These are phyloP conservation scores for Colletotrichum acutatum DNA, from an alignment of 2,329 filamentous ascomycete genomes.

Conservation along the genomic window DNA sequence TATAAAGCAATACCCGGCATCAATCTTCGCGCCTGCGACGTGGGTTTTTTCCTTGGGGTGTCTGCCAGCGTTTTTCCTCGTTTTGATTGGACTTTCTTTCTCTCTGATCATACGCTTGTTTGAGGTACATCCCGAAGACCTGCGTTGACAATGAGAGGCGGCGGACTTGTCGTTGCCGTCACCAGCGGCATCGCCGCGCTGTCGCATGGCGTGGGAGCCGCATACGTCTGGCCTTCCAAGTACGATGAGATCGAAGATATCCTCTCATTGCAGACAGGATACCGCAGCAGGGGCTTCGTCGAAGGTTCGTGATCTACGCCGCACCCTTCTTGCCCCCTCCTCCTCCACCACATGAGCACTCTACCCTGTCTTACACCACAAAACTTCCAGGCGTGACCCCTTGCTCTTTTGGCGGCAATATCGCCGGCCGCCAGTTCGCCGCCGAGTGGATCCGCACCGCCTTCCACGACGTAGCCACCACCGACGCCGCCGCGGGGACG, in stretches of 20 bases:
- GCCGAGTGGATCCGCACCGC: slow-evolving; percentile 47
- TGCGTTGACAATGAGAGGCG: not conserved
- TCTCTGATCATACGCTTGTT: not conserved
- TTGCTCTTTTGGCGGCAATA: slow-evolving; percentile 38
- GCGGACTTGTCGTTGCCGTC: not conserved
- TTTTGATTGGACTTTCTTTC: not conserved
- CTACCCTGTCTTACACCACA: not conserved
- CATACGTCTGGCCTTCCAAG: slow-evolving; percentile 38
- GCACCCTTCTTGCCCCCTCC: too few species aligned
- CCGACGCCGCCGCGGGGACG: slow-evolving; percentile 40
- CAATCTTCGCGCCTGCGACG: not conserved
- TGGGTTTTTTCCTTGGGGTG: not conserved
- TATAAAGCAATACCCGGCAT: not conserved
- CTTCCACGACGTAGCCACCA: slow-evolving; percentile 45
- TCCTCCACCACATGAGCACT: too few species aligned
- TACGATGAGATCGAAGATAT: slow-evolving; percentile 39
- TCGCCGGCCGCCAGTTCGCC: slow-evolving; percentile 40
- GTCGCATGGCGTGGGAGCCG: not conserved
- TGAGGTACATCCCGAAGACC: not conserved
- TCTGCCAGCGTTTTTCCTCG: not conserved
- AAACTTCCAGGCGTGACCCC: slow-evolving; percentile 27
- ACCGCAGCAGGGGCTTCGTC: slow-evolving; percentile 37
- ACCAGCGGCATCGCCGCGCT: not conserved
- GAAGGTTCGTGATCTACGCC: slow-evolving; percentile 35
- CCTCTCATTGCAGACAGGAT: slow-evolving; percentile 37